Evolutionary conservation across 2,329 filamentous ascomycete species (phyloP).

Genomic region (Teratosphaeria zuluensis): DNA sequence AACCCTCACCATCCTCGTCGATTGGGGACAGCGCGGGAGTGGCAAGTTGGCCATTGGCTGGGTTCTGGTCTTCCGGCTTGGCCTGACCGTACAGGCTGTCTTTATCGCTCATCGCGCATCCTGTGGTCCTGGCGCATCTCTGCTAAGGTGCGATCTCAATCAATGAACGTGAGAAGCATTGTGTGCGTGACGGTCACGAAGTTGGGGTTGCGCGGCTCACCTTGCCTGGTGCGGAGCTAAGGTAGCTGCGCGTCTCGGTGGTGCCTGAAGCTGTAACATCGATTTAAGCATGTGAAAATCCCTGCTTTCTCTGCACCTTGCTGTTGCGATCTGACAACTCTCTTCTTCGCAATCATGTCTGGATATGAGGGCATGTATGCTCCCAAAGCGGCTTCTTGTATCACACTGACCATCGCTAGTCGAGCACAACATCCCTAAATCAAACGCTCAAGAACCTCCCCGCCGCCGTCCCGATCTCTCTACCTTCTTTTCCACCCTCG

Average conservation of each 20-base stretch:
- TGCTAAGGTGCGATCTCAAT: neutral
- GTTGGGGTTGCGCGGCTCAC: neutral
- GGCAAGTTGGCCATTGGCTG: conserved; percentile 12
- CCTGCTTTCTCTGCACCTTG: neutral
- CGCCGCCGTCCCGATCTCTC: conserved; percentile 53
- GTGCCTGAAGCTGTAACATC: neutral
- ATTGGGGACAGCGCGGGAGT: conserved; percentile 22
- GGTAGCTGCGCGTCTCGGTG: neutral
- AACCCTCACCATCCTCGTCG: conserved; percentile 14
- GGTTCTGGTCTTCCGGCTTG: neutral
- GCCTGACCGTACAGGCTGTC: neutral
- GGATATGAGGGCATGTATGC: conserved; percentile 34
- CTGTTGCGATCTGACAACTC: neutral
- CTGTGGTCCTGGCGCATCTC: neutral
- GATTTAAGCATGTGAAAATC: neutral
- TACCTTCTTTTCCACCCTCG: conserved; percentile 55
- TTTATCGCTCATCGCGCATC: neutral
- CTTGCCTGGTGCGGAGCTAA: neutral
- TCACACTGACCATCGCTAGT: conserved; percentile 16
- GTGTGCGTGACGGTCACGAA: neutral
- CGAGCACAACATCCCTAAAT: conserved; percentile 38
- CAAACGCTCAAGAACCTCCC: conserved; percentile 21
- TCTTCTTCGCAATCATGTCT: conserved; percentile 26
- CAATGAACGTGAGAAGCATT: no score
- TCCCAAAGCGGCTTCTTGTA: neutral